A percentile compares a stretch with the other conserved stretches of the same genome.
phyloP scores from a whole-genome alignment of 2,329 filamentous ascomycete species.

The Fusarium sp. region DNA sequence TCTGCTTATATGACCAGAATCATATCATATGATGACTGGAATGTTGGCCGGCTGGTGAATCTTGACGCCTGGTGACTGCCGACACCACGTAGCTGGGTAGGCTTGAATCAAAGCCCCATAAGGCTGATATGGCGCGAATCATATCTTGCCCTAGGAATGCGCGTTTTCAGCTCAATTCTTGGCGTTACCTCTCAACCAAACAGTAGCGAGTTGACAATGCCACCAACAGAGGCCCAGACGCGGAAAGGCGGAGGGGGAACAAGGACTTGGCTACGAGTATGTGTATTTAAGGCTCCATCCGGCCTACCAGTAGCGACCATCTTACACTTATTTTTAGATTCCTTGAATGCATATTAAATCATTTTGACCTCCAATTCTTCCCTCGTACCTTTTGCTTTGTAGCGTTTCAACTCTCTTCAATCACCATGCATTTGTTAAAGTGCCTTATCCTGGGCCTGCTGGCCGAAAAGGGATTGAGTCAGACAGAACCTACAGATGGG shows the following conservation, averaged over 20 bases:
- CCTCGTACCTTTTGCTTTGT: too few relatives aligned
- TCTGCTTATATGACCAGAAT: neutral
- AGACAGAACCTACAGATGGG: neutral
- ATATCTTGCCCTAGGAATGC: neutral
- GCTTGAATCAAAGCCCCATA: constrained; percentile 5
- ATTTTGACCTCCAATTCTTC: too few relatives aligned
- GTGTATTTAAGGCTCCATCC: too few relatives aligned
- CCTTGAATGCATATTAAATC: too few relatives aligned
- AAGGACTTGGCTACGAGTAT: too few relatives aligned
- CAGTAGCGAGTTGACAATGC: too few relatives aligned
- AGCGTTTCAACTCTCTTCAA: accelerated
- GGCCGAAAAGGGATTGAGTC: constrained; percentile 3
- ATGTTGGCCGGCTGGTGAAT: neutral
- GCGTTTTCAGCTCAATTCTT: constrained; percentile 20
- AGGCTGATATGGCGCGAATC: constrained; percentile 15
- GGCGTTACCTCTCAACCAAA: neutral
- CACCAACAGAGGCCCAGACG: constrained; percentile 4
- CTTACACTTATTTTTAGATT: too few relatives aligned
- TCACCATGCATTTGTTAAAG: constrained; percentile 13
- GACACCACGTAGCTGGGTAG: neutral
- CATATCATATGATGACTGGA: neutral
- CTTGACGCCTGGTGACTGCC: neutral
- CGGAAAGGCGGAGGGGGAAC: neutral
- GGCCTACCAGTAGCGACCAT: too few relatives aligned
- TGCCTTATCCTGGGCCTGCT: constrained; percentile 6